These are phyloP conservation scores for Metschnikowia kofuensis DNA, from an alignment of 805 yeast species.

Conservation along the genomic window DNA sequence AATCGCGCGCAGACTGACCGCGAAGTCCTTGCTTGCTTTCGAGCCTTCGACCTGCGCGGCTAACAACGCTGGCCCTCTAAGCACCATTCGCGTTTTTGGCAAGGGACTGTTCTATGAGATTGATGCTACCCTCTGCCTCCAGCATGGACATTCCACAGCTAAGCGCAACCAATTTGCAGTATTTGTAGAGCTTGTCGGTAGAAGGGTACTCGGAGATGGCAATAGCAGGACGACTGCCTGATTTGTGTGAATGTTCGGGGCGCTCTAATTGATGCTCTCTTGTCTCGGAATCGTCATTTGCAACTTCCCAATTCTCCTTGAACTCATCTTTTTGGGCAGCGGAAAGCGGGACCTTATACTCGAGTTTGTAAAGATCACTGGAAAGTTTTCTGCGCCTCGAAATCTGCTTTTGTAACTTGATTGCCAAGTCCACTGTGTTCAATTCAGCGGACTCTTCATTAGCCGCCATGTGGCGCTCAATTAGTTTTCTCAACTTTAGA, in stretches of 20 bases:
- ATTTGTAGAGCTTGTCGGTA: conserved; percentile 36
- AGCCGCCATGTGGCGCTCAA: not conserved
- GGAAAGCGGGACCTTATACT: conserved; percentile 22
- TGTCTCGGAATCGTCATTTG: not conserved
- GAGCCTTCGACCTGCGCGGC: too few species aligned
- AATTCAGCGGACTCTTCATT: conserved; percentile 1
- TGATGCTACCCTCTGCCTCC: conserved; percentile 42
- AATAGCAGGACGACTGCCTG: too few species aligned
- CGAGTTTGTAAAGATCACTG: conserved; percentile 18
- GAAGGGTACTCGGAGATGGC: conserved; percentile 20
- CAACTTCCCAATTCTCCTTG: conserved; percentile 16
- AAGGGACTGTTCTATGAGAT: conserved; percentile 40
- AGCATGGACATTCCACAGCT: conserved; percentile 42
- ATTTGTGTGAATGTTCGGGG: too few species aligned
- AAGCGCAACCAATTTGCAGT: conserved; percentile 38
- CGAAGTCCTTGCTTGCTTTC: not conserved
- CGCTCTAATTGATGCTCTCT: not conserved
- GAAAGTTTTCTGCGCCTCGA: conserved; percentile 20
- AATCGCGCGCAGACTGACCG: not conserved
- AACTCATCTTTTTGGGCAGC: conserved; percentile 14
- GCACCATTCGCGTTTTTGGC: conserved; percentile 19
- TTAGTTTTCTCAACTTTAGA: conserved; percentile 3
- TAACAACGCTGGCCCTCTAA: not conserved
- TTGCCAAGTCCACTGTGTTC: conserved; percentile 20
- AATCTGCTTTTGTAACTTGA: conserved; percentile 28